Base-by-base conservation (phyloP, 805 yeast genomes). In the Alloascoidea hylecoeti region DNA sequence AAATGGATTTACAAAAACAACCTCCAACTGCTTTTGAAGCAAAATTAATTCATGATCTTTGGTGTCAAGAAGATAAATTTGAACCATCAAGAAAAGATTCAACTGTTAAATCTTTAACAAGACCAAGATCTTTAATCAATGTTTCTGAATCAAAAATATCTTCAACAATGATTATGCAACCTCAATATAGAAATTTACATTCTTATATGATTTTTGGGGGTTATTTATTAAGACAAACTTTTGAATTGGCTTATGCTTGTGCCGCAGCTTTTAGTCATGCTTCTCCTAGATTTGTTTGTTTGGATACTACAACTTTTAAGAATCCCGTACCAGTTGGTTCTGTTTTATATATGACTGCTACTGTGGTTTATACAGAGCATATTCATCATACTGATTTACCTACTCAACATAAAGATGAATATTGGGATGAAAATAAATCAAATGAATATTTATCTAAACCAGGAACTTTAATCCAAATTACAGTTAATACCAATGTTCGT, bases 321-420 rank as follows among this genome's bases (percentile, higher is more conserved):
- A 81, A 88, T 15, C 97, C 97, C 2, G 97, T 88, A 4, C 96
- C 96, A 1, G 96, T 88, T 14, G 96, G 97, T 1, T 76, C 88
- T 1, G 95, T 89, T 5, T 62, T 88, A 42, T 80, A 77, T 45
- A 74, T 85, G 75, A 70, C 74, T 39, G 92, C 96, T 1, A 65
- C 78, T 15, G 83, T 88, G 4, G 84, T 81, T 16, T 85, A 88
- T 58, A 85, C 96, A 2, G 94, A 84, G 52, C 89, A 81, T 47
- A 60, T 83, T 38, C 78, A 74, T 49, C n/a, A 23, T n/a, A 9
- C 9, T 9, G 30, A 23, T n/a, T 64, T 60, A 33, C 35, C 49
- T 4, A 49, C 9, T 23, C 30, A 23, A 23, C n/a, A 9, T 9
- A n/a, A 34, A n/a, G 30, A 9, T 23, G 13, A 23, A 23, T 9